phyloP scores from a whole-genome alignment of 192 early-diverging fungal species.

The Backusella circina region DNA sequence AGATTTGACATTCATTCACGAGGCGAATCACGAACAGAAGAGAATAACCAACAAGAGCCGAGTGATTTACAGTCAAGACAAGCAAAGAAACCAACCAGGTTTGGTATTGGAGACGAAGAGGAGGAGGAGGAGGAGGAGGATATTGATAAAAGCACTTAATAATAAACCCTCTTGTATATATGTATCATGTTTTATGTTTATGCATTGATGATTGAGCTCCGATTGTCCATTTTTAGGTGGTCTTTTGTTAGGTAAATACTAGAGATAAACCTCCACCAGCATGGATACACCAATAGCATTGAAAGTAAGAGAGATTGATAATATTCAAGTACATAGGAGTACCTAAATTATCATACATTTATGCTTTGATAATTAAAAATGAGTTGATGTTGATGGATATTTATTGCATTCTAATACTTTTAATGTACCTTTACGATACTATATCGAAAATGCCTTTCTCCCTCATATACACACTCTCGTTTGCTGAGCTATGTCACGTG shows the following conservation, averaged over 20 bases:
- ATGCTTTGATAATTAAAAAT: too few relatives aligned
- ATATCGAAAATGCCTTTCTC: too few relatives aligned
- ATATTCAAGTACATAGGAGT: too few relatives aligned
- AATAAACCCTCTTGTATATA: not conserved
- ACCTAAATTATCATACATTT: too few relatives aligned
- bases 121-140: not conserved
- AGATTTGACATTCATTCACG: not conserved
- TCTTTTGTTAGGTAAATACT: not conserved
- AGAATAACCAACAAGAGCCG: not conserved
- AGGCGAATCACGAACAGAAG: not conserved
- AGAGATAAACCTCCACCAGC: too few relatives aligned
- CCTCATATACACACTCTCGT: too few relatives aligned
- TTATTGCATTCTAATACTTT: too few relatives aligned
- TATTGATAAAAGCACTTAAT: not conserved
- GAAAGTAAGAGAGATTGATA: too few relatives aligned
- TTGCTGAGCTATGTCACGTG: too few relatives aligned
- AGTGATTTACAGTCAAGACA: not conserved
- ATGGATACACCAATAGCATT: too few relatives aligned
- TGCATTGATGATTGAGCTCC: not conserved
- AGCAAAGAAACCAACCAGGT: not conserved
- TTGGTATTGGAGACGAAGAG: not conserved
- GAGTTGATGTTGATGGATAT: too few relatives aligned
- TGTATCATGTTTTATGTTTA: not conserved
- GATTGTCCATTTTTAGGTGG: not conserved
- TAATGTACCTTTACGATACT: too few relatives aligned